phyloP scores from a whole-genome alignment of 306 rosid species.

The Dalbergia oliveri region DNA sequence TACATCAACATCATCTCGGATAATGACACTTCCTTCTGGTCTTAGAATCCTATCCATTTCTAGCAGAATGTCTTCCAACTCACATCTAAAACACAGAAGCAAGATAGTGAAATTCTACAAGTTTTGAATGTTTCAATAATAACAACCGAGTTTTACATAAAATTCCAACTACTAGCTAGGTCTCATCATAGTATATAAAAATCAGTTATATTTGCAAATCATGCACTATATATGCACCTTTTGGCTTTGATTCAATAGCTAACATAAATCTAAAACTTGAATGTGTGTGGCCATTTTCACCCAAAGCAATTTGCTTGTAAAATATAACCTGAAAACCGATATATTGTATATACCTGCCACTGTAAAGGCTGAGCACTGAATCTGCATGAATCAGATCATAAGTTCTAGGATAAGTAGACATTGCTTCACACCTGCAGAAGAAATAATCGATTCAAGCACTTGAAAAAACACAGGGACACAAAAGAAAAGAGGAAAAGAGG shows the following conservation, averaged over 20 bases:
- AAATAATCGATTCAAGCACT: constrained; percentile 13
- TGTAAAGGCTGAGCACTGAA: constrained; percentile 77
- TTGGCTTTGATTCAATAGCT: too few species aligned
- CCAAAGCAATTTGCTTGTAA: neutral
- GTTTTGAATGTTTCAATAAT: neutral
- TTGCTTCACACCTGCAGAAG: constrained; percentile 81
- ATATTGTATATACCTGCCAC: constrained; percentile 56
- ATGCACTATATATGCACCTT: too few species aligned
- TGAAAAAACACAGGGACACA: neutral
- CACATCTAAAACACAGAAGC: constrained; percentile 64
- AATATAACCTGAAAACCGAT: too few species aligned
- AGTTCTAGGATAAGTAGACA: constrained; percentile 95
- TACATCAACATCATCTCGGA: constrained; percentile 77
- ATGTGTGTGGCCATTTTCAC: neutral
- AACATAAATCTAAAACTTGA: too few species aligned
- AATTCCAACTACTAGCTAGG: too few species aligned
- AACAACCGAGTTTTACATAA: neutral
- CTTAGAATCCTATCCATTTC: constrained; percentile 88
- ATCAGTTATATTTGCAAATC: too few species aligned
- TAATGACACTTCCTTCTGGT: constrained; percentile 81
- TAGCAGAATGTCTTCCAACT: constrained; percentile 68
- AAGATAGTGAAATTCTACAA: neutral
- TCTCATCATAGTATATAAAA: too few species aligned
- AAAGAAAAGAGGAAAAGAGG: neutral
- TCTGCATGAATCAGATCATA: constrained; percentile 89